A percentile compares a stretch with the other conserved stretches of the same genome.
Evolutionary conservation across 108 stramenopile species (phyloP).

Genomic region (Cyclotella cryptica): DNA sequence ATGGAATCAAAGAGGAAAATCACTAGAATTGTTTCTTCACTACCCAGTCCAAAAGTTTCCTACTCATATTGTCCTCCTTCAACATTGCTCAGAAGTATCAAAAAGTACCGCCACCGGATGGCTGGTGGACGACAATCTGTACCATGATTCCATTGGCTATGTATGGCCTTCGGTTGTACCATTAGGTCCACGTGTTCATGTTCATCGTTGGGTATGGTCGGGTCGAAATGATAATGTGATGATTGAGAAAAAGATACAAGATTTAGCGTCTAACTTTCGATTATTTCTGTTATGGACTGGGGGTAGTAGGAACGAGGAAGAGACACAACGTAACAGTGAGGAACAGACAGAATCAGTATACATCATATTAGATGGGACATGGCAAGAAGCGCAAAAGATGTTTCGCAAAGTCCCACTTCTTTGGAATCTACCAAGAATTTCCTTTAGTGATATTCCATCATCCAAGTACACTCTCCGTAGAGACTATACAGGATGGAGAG

Average conservation of each 20-base stretch:
- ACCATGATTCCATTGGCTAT: background rate
- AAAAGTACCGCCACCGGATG: constrained; percentile 31
- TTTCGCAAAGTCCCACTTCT: constrained; percentile 33
- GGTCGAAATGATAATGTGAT: background rate
- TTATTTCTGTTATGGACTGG: constrained; percentile 6
- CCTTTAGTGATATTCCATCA: constrained; percentile 11
- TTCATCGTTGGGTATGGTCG: constrained; percentile 5
- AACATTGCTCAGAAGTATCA: constrained; percentile 10
- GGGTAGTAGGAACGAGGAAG: background rate
- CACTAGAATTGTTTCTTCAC: background rate
- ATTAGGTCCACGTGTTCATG: background rate
- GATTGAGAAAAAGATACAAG: constrained; percentile 3
- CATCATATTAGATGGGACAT: constrained; percentile 47
- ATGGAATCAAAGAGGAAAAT: background rate
- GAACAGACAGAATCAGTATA: constrained; percentile 16
- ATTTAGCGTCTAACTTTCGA: background rate
- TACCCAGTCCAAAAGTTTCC: background rate
- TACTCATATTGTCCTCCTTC: constrained; percentile 15
- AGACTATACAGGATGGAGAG: constrained; percentile 45
- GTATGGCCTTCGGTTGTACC: background rate
- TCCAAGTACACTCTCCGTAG: constrained; percentile 36
- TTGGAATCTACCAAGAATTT: constrained; percentile 34
- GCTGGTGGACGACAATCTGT: constrained; percentile 12
- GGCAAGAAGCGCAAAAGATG: constrained; percentile 44
- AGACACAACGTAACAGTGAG: background rate